phyloP scores from a whole-genome alignment of 2,329 filamentous ascomycete species.

The Sphaerostilbella broomeana region DNA sequence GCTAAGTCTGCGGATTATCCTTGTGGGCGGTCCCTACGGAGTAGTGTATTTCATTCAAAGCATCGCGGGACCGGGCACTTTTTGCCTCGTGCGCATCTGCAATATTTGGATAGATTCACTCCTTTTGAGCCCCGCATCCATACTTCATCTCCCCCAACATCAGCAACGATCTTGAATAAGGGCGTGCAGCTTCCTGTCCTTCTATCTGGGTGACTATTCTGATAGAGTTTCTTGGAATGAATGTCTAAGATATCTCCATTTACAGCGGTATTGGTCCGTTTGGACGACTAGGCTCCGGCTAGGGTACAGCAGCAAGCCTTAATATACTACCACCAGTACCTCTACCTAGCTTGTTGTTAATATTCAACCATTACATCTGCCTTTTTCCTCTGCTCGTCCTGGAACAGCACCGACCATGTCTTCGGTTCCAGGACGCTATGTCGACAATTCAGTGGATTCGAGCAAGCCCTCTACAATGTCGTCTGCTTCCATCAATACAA shows the following conservation, averaged over 20 bases:
- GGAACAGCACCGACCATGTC: slow-evolving; percentile 13
- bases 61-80: no score
- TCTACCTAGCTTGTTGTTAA: slow-evolving; percentile 2
- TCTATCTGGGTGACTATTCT: slow-evolving; percentile 14
- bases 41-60: no score
- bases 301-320: slow-evolving; percentile 12
- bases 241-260: slow-evolving; percentile 8
- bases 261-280: slow-evolving; percentile 13
- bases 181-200: slow-evolving; percentile 13
- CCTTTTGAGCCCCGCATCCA: slow-evolving; percentile 13
- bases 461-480: slow-evolving; percentile 17
- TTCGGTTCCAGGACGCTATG: slow-evolving; percentile 11
- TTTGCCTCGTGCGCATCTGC: slow-evolving; percentile 1
- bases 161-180: slow-evolving; percentile 11
- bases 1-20: no score
- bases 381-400: slow-evolving; percentile 1
- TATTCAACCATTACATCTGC: slow-evolving; percentile 2
- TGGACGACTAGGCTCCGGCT: slow-evolving; percentile 15
- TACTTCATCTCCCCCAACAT: slow-evolving; percentile 13
- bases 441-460: slow-evolving; percentile 11
- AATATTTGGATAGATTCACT: slow-evolving; percentile 9
- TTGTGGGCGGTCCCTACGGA: no score
- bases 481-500: slow-evolving; percentile 16
- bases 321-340: slow-evolving; percentile 9
- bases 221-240: slow-evolving; percentile 9